Evolutionary conservation across 805 yeast species (phyloP).

Genomic region (Candida pseudofarinosa): DNA sequence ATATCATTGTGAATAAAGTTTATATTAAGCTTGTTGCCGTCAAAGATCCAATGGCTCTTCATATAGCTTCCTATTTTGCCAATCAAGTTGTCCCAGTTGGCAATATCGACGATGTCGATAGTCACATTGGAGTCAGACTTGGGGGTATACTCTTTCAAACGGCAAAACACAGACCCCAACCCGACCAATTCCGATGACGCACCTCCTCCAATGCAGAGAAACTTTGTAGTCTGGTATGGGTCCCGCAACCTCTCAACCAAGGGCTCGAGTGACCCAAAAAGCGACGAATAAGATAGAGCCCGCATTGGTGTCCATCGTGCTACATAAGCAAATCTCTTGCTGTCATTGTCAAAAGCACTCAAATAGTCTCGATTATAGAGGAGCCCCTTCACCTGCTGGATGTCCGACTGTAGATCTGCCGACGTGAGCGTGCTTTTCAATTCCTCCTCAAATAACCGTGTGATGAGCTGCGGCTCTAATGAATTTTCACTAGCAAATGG

Average conservation of each 20-base stretch:
- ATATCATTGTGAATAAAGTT: conserved; percentile 30
- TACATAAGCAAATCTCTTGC: conserved; percentile 70
- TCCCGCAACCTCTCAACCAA: conserved; percentile 35
- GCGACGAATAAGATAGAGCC: conserved; percentile 66
- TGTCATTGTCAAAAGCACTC: conserved; percentile 61
- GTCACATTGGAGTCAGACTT: conserved; percentile 31
- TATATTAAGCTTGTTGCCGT: conserved; percentile 23
- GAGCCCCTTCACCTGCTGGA: conserved; percentile 69
- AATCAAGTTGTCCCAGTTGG: conserved; percentile 67
- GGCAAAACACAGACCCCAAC: conserved; percentile 53
- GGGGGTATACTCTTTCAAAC: conserved; percentile 32
- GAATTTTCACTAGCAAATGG: conserved; percentile 32
- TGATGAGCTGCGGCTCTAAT: conserved; percentile 30
- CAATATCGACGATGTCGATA: conserved; percentile 66
- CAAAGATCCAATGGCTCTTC: conserved; percentile 50
- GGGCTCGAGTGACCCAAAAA: conserved; percentile 51
- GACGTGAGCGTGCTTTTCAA: conserved; percentile 32
- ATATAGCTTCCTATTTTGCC: conserved; percentile 41
- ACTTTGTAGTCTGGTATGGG: conserved; percentile 27
- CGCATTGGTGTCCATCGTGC: conserved; percentile 86
- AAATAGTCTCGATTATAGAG: conserved; percentile 67
- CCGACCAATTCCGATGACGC: conserved; percentile 81
- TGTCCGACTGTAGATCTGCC: conserved; percentile 34
- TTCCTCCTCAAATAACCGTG: conserved; percentile 31
- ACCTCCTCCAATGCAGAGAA: conserved; percentile 80